Percentiles rank a stretch among this genome's conserved stretches.
phyloP scores from a whole-genome alignment of 106 monocot genomes.

The Dioscorea alata region DNA sequence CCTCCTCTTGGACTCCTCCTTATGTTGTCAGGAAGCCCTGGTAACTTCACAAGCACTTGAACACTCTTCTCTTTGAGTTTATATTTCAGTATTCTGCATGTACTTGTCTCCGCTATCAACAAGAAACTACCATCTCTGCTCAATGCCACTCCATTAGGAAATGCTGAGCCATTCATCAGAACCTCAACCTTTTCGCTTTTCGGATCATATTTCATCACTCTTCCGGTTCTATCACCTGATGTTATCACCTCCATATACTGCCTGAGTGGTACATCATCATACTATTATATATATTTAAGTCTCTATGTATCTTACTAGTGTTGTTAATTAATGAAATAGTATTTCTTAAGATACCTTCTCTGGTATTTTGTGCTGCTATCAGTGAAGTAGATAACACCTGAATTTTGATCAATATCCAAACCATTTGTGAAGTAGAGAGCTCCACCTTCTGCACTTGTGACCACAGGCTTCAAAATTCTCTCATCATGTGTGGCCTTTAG shows the following conservation, averaged over 20 bases:
- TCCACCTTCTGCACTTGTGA: constrained; percentile 11
- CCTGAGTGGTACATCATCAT: constrained; percentile 14
- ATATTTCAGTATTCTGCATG: constrained; percentile 38
- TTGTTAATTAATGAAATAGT: too few species aligned
- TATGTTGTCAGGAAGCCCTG: constrained; percentile 77
- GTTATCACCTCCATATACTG: constrained; percentile 35
- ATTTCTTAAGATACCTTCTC: constrained; percentile 51
- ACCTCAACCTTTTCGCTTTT: constrained; percentile 27
- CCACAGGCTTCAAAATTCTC: constrained; percentile 13
- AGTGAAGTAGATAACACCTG: constrained; percentile 61
- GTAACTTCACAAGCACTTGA: constrained; percentile 39
- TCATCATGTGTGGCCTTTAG: constrained; percentile 15
- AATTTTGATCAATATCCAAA: constrained; percentile 51
- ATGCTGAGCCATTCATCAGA: constrained; percentile 31
- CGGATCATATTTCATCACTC: constrained; percentile 57
- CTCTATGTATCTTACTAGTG: too few species aligned
- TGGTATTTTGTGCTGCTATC: constrained; percentile 48
- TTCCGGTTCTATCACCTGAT: constrained; percentile 52
- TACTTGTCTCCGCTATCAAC: constrained; percentile 52
- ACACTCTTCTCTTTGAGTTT: constrained; percentile 20
- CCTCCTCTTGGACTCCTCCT: constrained; percentile 52
- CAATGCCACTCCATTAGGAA: constrained; percentile 65
- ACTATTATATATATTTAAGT: too few species aligned
- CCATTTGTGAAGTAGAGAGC: constrained; percentile 52
- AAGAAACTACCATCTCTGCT: constrained; percentile 44